Conservation (phyloP, 2,329 filamentous ascomycete genomes). For the Cladophialophora bantiana region DNA sequence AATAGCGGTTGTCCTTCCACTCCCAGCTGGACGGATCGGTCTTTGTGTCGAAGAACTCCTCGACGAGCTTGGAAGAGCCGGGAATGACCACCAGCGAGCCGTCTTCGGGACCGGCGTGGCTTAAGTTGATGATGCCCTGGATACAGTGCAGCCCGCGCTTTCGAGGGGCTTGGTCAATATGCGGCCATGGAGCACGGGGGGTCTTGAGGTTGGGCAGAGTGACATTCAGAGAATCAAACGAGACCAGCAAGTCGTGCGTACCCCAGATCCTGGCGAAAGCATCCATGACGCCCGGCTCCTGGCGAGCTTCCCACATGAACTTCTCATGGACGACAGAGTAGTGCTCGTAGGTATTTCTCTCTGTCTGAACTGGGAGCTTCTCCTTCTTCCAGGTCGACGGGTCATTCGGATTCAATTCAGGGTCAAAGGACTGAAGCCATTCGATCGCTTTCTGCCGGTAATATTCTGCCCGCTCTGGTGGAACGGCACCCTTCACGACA, state of each 20-base stretch:
- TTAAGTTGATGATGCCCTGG: slow-evolving; percentile 55
- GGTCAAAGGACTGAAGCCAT: slow-evolving; percentile 53
- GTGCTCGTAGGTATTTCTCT: slow-evolving; percentile 58
- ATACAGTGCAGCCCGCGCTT: slow-evolving; percentile 40
- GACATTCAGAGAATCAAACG: slow-evolving; percentile 58
- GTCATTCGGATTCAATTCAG: slow-evolving; percentile 45
- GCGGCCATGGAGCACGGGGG: slow-evolving; percentile 53
- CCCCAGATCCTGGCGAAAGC: slow-evolving; percentile 54
- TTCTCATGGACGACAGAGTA: slow-evolving; percentile 59
- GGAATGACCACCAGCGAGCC: slow-evolving; percentile 57
- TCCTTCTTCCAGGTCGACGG: slow-evolving; percentile 52
- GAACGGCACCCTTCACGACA: slow-evolving; percentile 57
- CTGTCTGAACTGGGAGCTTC: slow-evolving; percentile 53
- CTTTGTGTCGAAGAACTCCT: slow-evolving; percentile 55
- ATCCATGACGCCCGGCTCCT: slow-evolving; percentile 51
- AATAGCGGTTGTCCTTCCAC: slow-evolving; percentile 53
- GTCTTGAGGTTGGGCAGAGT: slow-evolving; percentile 48
- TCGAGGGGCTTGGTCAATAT: slow-evolving; percentile 49
- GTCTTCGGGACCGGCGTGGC: slow-evolving; percentile 55
- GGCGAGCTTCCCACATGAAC: slow-evolving; percentile 56
- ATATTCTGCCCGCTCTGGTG: slow-evolving; percentile 48
- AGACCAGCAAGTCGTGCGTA: slow-evolving; percentile 47
- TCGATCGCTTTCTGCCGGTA: slow-evolving; percentile 52
- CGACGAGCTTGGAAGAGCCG: slow-evolving; percentile 51
- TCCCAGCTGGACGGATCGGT: slow-evolving; percentile 45